phyloP scores from a whole-genome alignment of 805 yeast species.

The Spathaspora boniae region DNA sequence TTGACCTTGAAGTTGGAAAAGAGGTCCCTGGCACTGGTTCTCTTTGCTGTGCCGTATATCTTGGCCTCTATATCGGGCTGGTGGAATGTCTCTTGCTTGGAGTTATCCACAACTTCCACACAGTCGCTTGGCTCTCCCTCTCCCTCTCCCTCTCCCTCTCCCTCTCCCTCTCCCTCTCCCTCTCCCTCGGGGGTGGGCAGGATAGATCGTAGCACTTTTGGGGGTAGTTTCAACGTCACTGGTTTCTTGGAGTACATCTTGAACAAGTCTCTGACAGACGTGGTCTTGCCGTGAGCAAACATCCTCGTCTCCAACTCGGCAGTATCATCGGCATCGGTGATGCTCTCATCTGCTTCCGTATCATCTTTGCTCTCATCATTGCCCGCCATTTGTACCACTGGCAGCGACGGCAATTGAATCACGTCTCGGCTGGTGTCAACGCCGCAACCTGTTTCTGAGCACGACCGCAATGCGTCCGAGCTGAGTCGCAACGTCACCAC shows the following conservation, averaged over 20 bases:
- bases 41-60: constrained; percentile 16
- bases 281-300: constrained; percentile 3
- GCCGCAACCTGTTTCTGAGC: not conserved
- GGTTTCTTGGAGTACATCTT: not conserved
- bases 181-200: too few species aligned
- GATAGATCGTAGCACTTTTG: too few species aligned
- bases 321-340: not conserved
- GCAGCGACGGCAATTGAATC: too few species aligned
- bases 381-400: too few species aligned
- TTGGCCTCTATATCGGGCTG: constrained; percentile 16
- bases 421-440: too few species aligned
- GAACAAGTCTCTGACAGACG: constrained; percentile 4
- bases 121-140: too few species aligned
- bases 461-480: constrained; percentile 2
- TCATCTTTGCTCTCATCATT: too few species aligned
- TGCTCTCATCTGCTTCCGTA: not conserved
- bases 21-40: constrained; percentile 37
- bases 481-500: constrained; percentile 1
- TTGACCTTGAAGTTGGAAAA: constrained; percentile 54
- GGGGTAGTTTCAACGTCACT: not conserved
- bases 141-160: too few species aligned
- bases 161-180: too few species aligned
- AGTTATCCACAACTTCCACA: too few species aligned
- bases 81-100: too few species aligned
- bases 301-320: not conserved